phyloP scores from a whole-genome alignment of 352 stramenopile genomes.

The Peronosclerospora sorghi region DNA sequence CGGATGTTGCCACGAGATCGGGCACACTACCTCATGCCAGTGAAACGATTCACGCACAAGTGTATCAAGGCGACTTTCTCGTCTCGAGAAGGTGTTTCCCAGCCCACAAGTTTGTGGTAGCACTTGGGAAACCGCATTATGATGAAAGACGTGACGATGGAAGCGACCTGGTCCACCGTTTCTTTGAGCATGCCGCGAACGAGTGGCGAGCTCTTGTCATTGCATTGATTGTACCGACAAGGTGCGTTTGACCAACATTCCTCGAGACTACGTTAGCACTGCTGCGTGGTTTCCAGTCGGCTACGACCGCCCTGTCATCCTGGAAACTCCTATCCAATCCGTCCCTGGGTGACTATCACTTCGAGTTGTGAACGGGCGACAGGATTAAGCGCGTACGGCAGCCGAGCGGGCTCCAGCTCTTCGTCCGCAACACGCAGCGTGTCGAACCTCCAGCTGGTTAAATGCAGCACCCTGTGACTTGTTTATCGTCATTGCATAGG shows the following conservation, averaged over 20 bases:
- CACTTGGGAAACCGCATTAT: conserved; percentile 62
- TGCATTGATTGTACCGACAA: conserved; percentile 60
- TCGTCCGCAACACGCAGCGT: background rate
- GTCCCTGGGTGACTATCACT: conserved; percentile 29
- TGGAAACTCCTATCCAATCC: conserved; percentile 27
- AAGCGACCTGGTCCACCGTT: conserved; percentile 41
- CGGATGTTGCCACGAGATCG: background rate
- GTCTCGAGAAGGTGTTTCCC: conserved; percentile 13
- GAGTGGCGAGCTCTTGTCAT: conserved; percentile 43
- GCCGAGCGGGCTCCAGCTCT: conserved; percentile 49
- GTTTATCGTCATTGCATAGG: too few relatives aligned
- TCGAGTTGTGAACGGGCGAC: conserved; percentile 40
- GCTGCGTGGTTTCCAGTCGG: conserved; percentile 3
- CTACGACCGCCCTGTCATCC: background rate
- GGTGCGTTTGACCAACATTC: conserved; percentile 35
- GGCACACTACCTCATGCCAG: background rate
- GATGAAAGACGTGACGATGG: conserved; percentile 18
- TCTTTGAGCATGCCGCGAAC: conserved; percentile 33
- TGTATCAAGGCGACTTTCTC: conserved; percentile 46
- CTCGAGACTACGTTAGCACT: conserved; percentile 23
- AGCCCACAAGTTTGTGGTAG: conserved; percentile 21
- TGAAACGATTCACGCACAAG: conserved; percentile 7
- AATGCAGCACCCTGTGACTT: too few relatives aligned
- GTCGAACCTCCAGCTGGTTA: too few relatives aligned
- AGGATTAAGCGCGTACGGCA: conserved; percentile 45